phyloP scores from a whole-genome alignment of 306 rosid species.

The Vachellia collinsii region DNA sequence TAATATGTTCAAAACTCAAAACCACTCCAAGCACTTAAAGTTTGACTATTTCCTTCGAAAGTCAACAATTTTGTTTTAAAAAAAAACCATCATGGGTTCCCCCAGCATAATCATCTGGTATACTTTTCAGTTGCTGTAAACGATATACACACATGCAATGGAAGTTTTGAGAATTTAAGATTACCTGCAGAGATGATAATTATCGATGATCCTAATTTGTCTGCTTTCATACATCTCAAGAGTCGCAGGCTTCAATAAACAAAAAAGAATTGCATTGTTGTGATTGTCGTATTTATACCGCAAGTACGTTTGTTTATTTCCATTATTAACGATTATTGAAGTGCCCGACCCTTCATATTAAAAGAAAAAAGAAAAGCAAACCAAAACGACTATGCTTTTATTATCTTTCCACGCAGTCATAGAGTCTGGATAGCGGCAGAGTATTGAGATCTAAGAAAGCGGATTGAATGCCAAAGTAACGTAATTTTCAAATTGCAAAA shows the following conservation, averaged over 20 bases:
- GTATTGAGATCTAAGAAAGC: conserved; percentile 2
- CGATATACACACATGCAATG: not conserved
- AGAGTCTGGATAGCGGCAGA: not conserved
- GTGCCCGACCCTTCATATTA: not conserved
- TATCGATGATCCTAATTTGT: conserved; percentile 42
- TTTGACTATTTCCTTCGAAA: conserved; percentile 2
- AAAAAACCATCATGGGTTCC: not conserved
- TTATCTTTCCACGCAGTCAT: not conserved
- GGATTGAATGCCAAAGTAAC: conserved; percentile 2
- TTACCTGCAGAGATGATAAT: conserved; percentile 34
- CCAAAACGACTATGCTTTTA: not conserved
- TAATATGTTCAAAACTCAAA: not conserved
- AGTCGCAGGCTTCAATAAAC: conserved; percentile 32
- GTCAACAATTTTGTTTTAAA: not conserved
- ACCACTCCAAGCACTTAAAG: not conserved
- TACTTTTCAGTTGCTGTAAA: not conserved
- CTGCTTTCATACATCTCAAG: conserved; percentile 42
- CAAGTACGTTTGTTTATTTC: conserved; percentile 38
- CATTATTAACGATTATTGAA: conserved; percentile 15
- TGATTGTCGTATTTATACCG: conserved; percentile 38
- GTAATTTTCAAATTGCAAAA: conserved; percentile 32
- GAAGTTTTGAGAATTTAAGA: conserved; percentile 3
- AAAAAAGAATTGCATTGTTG: conserved; percentile 46
- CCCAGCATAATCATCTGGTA: not conserved
- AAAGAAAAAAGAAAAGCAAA: not conserved